A percentile compares a stretch with the other conserved stretches of the same genome.
phyloP scores from a whole-genome alignment of 371 early-diverging fungal species.

The Globomyces sp. region DNA sequence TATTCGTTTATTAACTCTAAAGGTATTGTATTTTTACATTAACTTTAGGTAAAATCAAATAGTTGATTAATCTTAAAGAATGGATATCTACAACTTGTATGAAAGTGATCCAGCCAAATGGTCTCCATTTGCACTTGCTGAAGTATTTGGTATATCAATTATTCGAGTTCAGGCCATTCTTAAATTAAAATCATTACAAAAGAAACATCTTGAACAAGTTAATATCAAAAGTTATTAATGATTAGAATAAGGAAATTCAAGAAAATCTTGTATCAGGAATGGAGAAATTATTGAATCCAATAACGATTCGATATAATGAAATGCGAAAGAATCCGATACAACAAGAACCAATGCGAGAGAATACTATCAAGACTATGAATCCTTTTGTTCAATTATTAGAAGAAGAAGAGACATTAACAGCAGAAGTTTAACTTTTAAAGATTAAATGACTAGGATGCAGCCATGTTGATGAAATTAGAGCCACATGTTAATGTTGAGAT shows the following conservation, averaged over 20 bases:
- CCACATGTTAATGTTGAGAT: conserved; percentile 65
- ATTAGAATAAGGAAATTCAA: conserved; percentile 21
- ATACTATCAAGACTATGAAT: conserved; percentile 64
- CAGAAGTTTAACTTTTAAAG: conserved; percentile 41
- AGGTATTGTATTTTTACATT: too few relatives aligned
- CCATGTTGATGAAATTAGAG: conserved; percentile 69
- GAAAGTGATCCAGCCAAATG: conserved; percentile 53
- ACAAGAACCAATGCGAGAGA: conserved; percentile 62
- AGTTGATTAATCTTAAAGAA: too few relatives aligned
- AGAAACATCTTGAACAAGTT: conserved; percentile 51
- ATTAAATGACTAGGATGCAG: conserved; percentile 64
- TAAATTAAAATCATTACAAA: conserved; percentile 76
- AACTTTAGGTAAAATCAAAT: too few relatives aligned
- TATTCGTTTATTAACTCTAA: too few relatives aligned
- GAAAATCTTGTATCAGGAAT: conserved; percentile 67
- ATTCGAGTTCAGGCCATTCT: conserved; percentile 88
- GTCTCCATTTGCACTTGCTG: conserved; percentile 76
- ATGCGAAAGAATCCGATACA: not conserved
- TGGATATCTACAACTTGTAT: conserved; percentile 73
- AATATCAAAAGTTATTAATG: conserved; percentile 29
- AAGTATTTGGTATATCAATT: conserved; percentile 71
- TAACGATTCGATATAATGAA: conserved; percentile 22
- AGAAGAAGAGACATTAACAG: conserved; percentile 69
- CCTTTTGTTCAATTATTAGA: conserved; percentile 78
- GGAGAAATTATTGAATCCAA: conserved; percentile 78